Evolutionary conservation across 805 yeast genomes (phyloP), one percentile per base, ranked within the genome.

Genomic region (Wickerhamomyces bovis): DNA sequence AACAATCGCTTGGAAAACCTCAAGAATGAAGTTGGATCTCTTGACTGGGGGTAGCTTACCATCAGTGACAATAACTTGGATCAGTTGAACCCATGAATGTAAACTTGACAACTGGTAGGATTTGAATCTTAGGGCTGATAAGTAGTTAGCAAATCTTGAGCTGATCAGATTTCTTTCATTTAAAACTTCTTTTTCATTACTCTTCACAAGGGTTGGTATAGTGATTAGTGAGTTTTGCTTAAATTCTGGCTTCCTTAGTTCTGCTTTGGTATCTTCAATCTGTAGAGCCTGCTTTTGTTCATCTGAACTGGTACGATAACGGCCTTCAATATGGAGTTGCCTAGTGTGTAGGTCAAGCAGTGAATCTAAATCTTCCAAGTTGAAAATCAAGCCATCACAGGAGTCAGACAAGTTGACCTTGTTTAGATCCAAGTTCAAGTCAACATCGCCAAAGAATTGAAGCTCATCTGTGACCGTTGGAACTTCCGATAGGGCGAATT

Each of bases 41-140:
- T 66, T 63, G 9, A 65, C 56, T 0, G 72, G 57, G 7, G 69
- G 63, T 46, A 80, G 64, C n/a, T 68, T 68, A 10, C 80, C 81
- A 62, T 83, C 89, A 5, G 80, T 71, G 5, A 87, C 80, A 40
- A 88, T 65, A 4, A 89, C 79, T 51, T 89, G 88, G 21, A 88
- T 81, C 43, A 90, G 64, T 53, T 82, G 83, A 20, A 83, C 81
- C 98, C 98, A 92, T 0, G 95, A 77, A 57, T 83, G 88, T 25
- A 92, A 66, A 47, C 83, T 78, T 13, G 74, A 66, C 41, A 84
- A 66, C 50, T 85, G 94, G 9, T 71, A 68, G 1, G 71, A 62
- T 50, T 73, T 73, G 53, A 80, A 73, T 36, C 71, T 70, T 39
- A 70, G 69, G 38, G 68, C 69, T n/a, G 78, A 65, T 13, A 78